Base-by-base conservation (phyloP, 164 flowering plant species). In the Stephania yunnanensis region DNA sequence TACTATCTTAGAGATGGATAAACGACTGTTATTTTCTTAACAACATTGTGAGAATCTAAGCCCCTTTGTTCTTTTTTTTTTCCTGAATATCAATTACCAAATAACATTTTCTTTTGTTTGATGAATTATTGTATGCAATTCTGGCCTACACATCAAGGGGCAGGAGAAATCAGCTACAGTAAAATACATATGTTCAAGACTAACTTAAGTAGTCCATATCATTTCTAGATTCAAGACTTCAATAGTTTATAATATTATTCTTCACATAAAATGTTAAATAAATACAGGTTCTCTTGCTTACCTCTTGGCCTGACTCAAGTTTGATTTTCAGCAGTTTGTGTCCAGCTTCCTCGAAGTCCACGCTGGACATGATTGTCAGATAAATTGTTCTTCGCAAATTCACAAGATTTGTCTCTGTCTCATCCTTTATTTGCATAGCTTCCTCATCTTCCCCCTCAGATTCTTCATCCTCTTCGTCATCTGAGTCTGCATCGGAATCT, bases 231-330 rank as follows among this genome's bases (percentile, higher is more conserved):
- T 36, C 42, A 36, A 2, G n/a, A 10, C 66, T 61, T 17, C 25
- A 61, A 6, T 61, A 61, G 25, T 61, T n/a, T 61, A 25, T 61
- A 61, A 61, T n/a, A 61, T n/a, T 61, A n/a, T 15, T 15, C 8
- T 61, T 2, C 42, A 71, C 46, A 11, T 61, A 31, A 30, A 25
- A 50, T 50, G 30, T 19, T 31, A 19, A 67, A 1, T 7, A 42
- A 7, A 42, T 50, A 79, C 17, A 31, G 58, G 12, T 10, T 45
- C 12, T 12, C 70, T 9, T 9, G 74, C 84, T 80, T 81, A 95
- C 99, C 90, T 93, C 99, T 83, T 96, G 99, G 29, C 99, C 99
- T 42, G 99, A 91, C 82, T 96, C 97, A n/a, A 96, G 88, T 80
- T 92, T 92, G 70, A 96, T 94, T 82, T 96, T 91, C 73, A 96